Evolutionary conservation across 495 filamentous ascomycete genomes (phyloP).

Genomic region (Talaromyces wortmannii): DNA sequence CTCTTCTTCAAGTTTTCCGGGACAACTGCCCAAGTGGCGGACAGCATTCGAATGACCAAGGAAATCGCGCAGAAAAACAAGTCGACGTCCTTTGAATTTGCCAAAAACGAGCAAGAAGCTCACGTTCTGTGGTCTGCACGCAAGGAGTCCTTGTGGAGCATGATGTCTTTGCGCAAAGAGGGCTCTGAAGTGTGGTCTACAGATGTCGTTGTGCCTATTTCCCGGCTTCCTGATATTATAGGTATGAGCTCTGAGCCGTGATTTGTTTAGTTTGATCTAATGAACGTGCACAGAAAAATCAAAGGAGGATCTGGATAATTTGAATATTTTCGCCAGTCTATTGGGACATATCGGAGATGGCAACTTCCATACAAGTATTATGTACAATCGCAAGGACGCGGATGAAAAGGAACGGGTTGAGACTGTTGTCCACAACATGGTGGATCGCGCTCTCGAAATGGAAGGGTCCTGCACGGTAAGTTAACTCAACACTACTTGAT

Average conservation of each 20-base stretch:
- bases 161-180: slow-evolving; percentile 43
- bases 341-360: slow-evolving; percentile 84
- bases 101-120: slow-evolving; percentile 58
- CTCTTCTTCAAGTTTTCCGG: slow-evolving; percentile 95
- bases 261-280: not conserved
- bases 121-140: slow-evolving; percentile 80
- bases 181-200: slow-evolving; percentile 65
- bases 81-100: slow-evolving; percentile 72
- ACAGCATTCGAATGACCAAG: slow-evolving; percentile 71
- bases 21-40: slow-evolving; percentile 66
- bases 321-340: slow-evolving; percentile 79
- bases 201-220: slow-evolving; percentile 86
- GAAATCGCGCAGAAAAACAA: slow-evolving; percentile 56
- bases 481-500: not conserved
- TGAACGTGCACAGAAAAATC: slow-evolving; percentile 54
- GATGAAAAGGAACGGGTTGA: slow-evolving; percentile 67
- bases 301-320: slow-evolving; percentile 80
- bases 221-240: slow-evolving; percentile 80
- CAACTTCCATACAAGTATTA: slow-evolving; percentile 87
- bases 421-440: slow-evolving; percentile 79
- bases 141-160: slow-evolving; percentile 77
- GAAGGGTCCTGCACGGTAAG: slow-evolving; percentile 80
- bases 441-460: slow-evolving; percentile 81
- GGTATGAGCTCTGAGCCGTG: slow-evolving; percentile 30
- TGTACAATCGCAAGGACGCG: slow-evolving; percentile 65